Evolutionary conservation across 169 alveolate genomes (phyloP), one percentile per base, ranked within the genome.

Genomic region (Eimeria praecox): DNA sequence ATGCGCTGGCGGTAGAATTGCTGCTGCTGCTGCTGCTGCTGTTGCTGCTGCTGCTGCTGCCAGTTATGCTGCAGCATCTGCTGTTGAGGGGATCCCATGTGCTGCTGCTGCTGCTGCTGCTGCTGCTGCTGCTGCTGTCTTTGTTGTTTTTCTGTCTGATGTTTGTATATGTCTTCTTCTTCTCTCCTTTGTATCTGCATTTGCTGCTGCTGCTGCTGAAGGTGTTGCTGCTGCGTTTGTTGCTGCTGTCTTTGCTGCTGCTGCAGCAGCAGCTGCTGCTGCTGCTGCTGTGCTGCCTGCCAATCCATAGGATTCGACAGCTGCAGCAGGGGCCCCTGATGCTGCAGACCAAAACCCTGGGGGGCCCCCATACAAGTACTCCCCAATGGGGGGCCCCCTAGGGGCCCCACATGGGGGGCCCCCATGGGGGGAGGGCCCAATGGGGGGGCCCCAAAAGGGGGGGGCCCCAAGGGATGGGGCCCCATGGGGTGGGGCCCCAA

Each of bases 151-250:
- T 71, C 44, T 38, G 20, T 10, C 46, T 27, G 42, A 38, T 38
- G 44, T n/a, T 18, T 8, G 33, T 66, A 22, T 22, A n/a, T 8
- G 33, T 66, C 14, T 30, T 66, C 33, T 30, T 66, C 33, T 24
- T 66, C 33, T 30, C 14, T 30, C 40, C 20, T 38, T 8, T 38
- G 82, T 10, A 10, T 38, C 82, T 71, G 82, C 44, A 12, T 38
- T 8, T 71, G 82, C 44, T 27, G 82, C 82, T 27, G 82, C 27
- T 71, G 46, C 16, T 3, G 82, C 82, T 71, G 82, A 5, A 24
- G 82, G 44, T 71, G 82, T 44, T 71, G 82, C 82, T 3, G 82
- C 82, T 14, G 82, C 82, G 8, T 18, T 56, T 56, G 66, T 27
- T 14, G 66, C 66, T 56, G 27, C 66, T 56, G 66, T 27, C 2